Evolutionary conservation across 352 stramenopile species (phyloP), one percentile per base, ranked within the genome.

Genomic region (Globisporangium solare): DNA sequence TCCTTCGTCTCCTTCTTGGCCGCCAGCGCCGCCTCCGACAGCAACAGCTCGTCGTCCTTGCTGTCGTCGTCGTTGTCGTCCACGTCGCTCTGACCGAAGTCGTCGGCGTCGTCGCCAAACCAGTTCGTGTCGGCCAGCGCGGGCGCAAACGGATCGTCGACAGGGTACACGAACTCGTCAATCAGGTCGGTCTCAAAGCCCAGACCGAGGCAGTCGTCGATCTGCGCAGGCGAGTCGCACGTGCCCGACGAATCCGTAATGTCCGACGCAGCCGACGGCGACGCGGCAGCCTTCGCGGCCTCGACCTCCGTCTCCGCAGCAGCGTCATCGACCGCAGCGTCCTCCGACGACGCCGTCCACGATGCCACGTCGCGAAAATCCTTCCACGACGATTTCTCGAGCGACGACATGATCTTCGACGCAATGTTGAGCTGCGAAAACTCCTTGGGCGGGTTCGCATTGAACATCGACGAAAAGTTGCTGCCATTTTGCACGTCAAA

Each of bases 361-460:
- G 78, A 84, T 24, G 79, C 82, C 24, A 92, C 72, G 50, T 91
- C 83, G 51, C 86, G 82, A 52, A 93, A 94, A 47, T 92, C 79
- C 60, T 91, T 83, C 85, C 85, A 94, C 58, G 85, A 88, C n/a
- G 85, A 88, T 61, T 92, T 91, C 61, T 94, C 85, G n/a, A 94
- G 66, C 53, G 80, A 88, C 35, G 85, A 84, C 35, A 94, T 75
- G 31, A 94, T 88, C 43, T 83, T 81, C 22, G 85, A 94, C 12
- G 83, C 84, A 52, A 94, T 84, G 71, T 78, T 90, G 75, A 94
- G 88, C 61, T 94, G 82, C 40, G 82, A 89, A 15, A 92, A 63
- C 39, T 92, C 74, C 63, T 90, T 92, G 0, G 83, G 73, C 7
- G 82, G 73, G 48, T 89, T 75, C 5, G 80, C 82, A 24, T 75